phyloP scores from a whole-genome alignment of 441 rosid genomes.

The Syzygium syzygioides region DNA sequence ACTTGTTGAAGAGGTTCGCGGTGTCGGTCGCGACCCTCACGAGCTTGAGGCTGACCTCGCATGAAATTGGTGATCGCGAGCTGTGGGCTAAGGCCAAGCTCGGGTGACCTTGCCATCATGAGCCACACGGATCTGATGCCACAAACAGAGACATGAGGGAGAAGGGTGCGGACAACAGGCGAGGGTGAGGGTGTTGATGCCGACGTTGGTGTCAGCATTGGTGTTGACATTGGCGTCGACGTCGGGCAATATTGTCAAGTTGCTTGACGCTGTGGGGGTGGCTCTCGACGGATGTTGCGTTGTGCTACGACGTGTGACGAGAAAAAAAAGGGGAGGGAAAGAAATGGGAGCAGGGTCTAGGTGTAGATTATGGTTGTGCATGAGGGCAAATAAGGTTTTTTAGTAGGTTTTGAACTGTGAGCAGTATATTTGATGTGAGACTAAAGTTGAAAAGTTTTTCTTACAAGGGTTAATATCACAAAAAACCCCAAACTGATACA shows the following conservation, averaged over 20 bases:
- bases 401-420: neutral
- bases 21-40: neutral
- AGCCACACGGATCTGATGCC: neutral
- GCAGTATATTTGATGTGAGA: neutral
- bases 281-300: neutral
- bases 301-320: neutral
- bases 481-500: too few species aligned
- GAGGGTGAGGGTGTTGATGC: neutral
- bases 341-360: neutral
- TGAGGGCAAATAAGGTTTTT: neutral
- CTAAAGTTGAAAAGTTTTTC: neutral
- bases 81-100: neutral
- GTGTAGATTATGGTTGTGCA: neutral
- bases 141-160: neutral
- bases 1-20: neutral
- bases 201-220: neutral
- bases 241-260: neutral
- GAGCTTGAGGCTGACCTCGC: neutral
- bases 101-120: accelerated
- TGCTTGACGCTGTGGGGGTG: neutral
- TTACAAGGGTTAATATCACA: neutral
- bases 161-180: neutral
- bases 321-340: neutral
- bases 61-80: neutral
- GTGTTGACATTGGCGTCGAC: accelerated